Conservation (phyloP, 164 flowering plant genomes). For the Saururus chinensis region DNA sequence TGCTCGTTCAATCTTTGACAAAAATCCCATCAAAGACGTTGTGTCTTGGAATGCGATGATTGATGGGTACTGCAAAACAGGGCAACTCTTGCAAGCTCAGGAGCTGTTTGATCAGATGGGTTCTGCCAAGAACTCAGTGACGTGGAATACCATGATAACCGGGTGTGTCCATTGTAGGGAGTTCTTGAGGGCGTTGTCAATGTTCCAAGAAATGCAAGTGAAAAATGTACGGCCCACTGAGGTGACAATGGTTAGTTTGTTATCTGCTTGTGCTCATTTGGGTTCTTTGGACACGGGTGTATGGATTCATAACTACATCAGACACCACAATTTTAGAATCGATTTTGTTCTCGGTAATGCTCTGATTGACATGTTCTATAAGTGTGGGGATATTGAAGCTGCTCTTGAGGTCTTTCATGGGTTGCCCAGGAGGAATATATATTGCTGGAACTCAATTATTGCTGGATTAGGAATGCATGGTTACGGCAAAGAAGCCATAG, state of each 20-base stretch:
- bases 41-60: slow-evolving; percentile 38
- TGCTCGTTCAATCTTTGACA: slow-evolving; percentile 22
- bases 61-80: slow-evolving; percentile 28
- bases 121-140: slow-evolving; percentile 18
- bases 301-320: slow-evolving; percentile 29
- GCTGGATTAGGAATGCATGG: slow-evolving; percentile 35
- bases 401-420: slow-evolving; percentile 27
- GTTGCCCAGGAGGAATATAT: slow-evolving; percentile 20
- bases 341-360: slow-evolving; percentile 30
- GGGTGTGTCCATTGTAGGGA: slow-evolving; percentile 17
- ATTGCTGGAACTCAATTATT: slow-evolving; percentile 33
- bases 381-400: slow-evolving; percentile 28
- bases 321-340: slow-evolving; percentile 15
- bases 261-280: slow-evolving; percentile 37
- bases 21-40: slow-evolving; percentile 25
- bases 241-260: slow-evolving; percentile 33
- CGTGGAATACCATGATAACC: slow-evolving; percentile 34
- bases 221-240: slow-evolving; percentile 24
- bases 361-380: slow-evolving; percentile 33
- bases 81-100: slow-evolving; percentile 11
- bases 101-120: slow-evolving; percentile 29
- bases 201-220: slow-evolving; percentile 21
- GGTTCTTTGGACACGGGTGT: slow-evolving; percentile 34
- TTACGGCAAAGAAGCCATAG: slow-evolving; percentile 27
- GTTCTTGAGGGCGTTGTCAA: slow-evolving; percentile 16